A percentile compares a stretch with the other conserved stretches of the same genome.
Evolutionary conservation across 805 yeast genomes (phyloP).

Genomic region (Ogataea pini): DNA sequence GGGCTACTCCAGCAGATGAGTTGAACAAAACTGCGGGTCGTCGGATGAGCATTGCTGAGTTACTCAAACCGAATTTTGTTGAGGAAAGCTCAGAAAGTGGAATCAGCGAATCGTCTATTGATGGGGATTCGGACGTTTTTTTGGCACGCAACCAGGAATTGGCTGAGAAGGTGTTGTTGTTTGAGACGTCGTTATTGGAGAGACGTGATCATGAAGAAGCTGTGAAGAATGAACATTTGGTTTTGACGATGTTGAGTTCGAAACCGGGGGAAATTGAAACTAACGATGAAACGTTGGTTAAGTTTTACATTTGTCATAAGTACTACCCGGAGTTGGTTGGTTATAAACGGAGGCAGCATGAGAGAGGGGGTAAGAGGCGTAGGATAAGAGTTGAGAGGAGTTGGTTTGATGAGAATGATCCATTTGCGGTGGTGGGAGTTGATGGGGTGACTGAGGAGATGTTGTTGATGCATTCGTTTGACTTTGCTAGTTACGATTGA

Average conservation of each 20-base stretch:
- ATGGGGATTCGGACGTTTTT: conserved; percentile 2
- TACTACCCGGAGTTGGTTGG: conserved; percentile 21
- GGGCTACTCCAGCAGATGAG: conserved; percentile 15
- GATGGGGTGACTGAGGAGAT: conserved; percentile 27
- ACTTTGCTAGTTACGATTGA: conserved; percentile 13
- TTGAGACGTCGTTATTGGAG: conserved; percentile 29
- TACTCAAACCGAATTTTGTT: neutral
- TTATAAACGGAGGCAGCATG: conserved; percentile 9
- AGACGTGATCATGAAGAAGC: conserved; percentile 27
- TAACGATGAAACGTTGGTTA: conserved; percentile 19
- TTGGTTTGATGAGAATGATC: conserved; percentile 20
- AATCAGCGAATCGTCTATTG: conserved; percentile 5
- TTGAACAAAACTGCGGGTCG: neutral
- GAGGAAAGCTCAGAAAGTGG: neutral
- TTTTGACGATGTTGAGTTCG: conserved; percentile 26
- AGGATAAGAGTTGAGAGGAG: neutral
- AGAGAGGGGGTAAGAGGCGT: neutral
- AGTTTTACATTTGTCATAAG: conserved; percentile 16
- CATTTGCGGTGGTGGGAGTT: conserved; percentile 17
- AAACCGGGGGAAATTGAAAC: conserved; percentile 18
- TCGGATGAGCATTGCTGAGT: neutral
- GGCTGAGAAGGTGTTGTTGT: conserved; percentile 20
- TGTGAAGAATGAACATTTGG: conserved; percentile 27
- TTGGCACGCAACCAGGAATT: conserved; percentile 8
- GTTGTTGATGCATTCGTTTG: conserved; percentile 22